phyloP scores from a whole-genome alignment of 805 yeast species.

The Candida maltosa region DNA sequence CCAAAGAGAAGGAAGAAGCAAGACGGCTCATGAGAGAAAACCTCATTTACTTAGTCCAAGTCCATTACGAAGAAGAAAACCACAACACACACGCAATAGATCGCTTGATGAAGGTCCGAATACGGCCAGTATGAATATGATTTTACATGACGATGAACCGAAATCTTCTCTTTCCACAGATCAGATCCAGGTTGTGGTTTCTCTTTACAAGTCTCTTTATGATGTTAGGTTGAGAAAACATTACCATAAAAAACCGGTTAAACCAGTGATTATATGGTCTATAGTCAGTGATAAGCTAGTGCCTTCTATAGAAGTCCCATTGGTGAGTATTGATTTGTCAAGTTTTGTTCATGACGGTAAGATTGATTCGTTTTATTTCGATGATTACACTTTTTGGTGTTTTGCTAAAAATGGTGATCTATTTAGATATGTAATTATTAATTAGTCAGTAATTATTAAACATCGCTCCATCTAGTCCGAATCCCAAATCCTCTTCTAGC shows the following conservation, averaged over 20 bases:
- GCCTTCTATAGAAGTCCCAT: slow-evolving; percentile 37
- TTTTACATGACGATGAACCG: slow-evolving; percentile 6
- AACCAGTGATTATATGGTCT: slow-evolving; percentile 30
- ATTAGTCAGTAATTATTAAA: neutral
- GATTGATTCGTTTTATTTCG: slow-evolving; percentile 30
- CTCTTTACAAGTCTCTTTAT: slow-evolving; percentile 31
- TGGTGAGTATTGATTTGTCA: slow-evolving; percentile 30
- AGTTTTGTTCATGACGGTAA: slow-evolving; percentile 32
- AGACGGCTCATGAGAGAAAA: slow-evolving; percentile 6
- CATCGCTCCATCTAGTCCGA: slow-evolving; percentile 39
- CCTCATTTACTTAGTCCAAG: slow-evolving; percentile 2
- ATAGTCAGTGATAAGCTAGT: slow-evolving; percentile 33
- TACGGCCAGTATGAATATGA: slow-evolving; percentile 16
- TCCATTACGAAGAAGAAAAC: slow-evolving; percentile 2
- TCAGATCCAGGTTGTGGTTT: slow-evolving; percentile 24
- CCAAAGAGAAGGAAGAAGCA: neutral
- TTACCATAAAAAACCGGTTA: slow-evolving; percentile 17
- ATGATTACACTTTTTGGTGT: slow-evolving; percentile 29
- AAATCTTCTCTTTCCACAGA: slow-evolving; percentile 4
- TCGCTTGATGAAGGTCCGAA: slow-evolving; percentile 6
- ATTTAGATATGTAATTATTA: slow-evolving; percentile 22
- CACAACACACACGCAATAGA: slow-evolving; percentile 3
- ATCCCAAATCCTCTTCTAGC: slow-evolving; percentile 43
- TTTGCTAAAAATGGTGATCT: slow-evolving; percentile 40
- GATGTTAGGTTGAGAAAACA: slow-evolving; percentile 34